Conservation (phyloP, 768 basidiomycete genomes). For the Mycena chlorophos region DNA sequence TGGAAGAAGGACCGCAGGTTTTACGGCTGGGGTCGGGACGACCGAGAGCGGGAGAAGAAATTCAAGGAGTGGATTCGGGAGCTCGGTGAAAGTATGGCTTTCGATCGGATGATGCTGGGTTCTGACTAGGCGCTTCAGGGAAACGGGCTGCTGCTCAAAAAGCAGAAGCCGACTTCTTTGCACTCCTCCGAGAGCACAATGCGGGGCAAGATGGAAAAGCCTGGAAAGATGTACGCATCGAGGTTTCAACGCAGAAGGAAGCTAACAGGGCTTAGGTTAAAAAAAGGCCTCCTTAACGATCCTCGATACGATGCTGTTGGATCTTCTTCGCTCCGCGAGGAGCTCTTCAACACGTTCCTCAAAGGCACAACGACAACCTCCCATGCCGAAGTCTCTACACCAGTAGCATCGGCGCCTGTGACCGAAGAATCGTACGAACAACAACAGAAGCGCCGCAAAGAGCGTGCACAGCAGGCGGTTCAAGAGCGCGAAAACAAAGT, state of each 20-base stretch:
- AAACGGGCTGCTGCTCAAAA: constrained; percentile 82
- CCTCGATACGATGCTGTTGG: constrained; percentile 93
- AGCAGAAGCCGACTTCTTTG: constrained; percentile 83
- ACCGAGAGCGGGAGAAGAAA: constrained; percentile 86
- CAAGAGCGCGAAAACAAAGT: constrained; percentile 84
- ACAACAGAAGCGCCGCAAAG: constrained; percentile 43
- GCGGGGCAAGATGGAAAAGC: constrained; percentile 48
- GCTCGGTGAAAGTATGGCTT: constrained; percentile 76
- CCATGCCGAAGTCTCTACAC: constrained; percentile 3
- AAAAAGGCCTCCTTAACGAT: constrained; percentile 63
- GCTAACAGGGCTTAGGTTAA: constrained; percentile 81
- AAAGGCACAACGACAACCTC: constrained; percentile 44
- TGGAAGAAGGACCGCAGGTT: constrained; percentile 96
- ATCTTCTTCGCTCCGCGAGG: constrained; percentile 90
- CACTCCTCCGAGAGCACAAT: constrained; percentile 68
- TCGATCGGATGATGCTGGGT: neutral
- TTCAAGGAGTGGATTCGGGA: constrained; percentile 85
- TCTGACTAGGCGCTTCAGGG: constrained; percentile 46
- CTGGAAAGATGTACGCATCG: constrained; percentile 77
- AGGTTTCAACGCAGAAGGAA: constrained; percentile 6
- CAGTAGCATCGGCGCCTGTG: constrained; percentile 17
- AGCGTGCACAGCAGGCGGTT: constrained; percentile 74
- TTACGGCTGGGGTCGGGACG: constrained; percentile 91
- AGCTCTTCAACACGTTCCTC: constrained; percentile 79
- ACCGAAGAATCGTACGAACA: constrained; percentile 26